Conservation (phyloP, 495 filamentous ascomycete genomes). For the Durotheca rogersii region DNA sequence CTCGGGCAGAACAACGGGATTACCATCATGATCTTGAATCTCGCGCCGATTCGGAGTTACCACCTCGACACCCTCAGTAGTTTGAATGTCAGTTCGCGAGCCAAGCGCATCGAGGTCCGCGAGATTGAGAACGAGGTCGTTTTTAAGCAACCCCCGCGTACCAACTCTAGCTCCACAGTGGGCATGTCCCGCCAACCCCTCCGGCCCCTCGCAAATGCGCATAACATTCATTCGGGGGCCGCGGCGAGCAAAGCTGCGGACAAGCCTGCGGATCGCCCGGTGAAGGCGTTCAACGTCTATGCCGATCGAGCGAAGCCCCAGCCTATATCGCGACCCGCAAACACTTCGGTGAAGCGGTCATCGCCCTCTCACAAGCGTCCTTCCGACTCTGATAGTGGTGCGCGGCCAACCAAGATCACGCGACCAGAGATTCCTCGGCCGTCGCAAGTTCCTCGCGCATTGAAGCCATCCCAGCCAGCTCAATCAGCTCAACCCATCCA, state of each 20-base stretch:
- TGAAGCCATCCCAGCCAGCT: conserved; percentile 40
- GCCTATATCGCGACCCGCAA: conserved; percentile 31
- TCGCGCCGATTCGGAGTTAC: conserved; percentile 81
- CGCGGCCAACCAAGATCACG: conserved; percentile 46
- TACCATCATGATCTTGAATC: conserved; percentile 94
- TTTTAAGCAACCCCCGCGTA: conserved; percentile 67
- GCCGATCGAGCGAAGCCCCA: conserved; percentile 63
- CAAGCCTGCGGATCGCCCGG: conserved; percentile 65
- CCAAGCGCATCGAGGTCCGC: conserved; percentile 93
- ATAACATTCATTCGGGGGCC: conserved; percentile 56
- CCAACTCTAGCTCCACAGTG: conserved; percentile 47
- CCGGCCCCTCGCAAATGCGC: conserved; percentile 66
- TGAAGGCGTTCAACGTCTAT: conserved; percentile 81
- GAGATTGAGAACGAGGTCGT: conserved; percentile 93
- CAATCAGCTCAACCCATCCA: conserved; percentile 59
- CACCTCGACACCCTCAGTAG: conserved; percentile 93
- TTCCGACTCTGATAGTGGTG: conserved; percentile 40
- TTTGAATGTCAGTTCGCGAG: conserved; percentile 90
- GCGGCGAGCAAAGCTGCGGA: conserved; percentile 46
- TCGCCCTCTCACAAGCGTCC: conserved; percentile 47
- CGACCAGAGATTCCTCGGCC: conserved; percentile 36
- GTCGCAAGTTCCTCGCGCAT: conserved; percentile 35
- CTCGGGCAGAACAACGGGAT: conserved; percentile 94
- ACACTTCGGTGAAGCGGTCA: conserved; percentile 39
- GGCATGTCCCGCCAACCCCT: conserved; percentile 70